Percentiles rank a stretch among this genome's conserved stretches.
These are phyloP conservation scores for Saccharomyces hybrid DNA, from an alignment of 1,139 yeast genomes.

Conservation along the genomic window DNA sequence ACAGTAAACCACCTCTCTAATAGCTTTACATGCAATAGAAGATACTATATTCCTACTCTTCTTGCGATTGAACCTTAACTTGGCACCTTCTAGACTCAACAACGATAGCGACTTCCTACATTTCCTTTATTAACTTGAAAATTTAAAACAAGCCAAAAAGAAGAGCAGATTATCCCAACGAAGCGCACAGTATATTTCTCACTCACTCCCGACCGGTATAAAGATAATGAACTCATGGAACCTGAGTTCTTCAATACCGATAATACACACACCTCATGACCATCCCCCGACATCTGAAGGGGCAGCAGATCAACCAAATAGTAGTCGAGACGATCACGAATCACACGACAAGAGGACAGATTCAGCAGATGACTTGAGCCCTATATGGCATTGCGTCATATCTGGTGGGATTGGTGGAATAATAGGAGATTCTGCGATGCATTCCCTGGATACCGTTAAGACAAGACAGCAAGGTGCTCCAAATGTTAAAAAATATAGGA, in stretches of 20 bases:
- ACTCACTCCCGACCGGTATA: background rate
- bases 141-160: background rate
- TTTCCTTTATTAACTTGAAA: background rate
- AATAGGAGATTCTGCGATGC: conserved; percentile 90
- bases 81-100: background rate
- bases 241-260: conserved; percentile 27
- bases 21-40: background rate
- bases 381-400: conserved; percentile 57
- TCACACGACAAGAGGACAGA: background rate
- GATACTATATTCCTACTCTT: background rate
- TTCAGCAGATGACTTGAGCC: conserved; percentile 19
- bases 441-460: conserved; percentile 91
- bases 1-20: background rate
- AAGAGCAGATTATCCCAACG: background rate
- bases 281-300: conserved; percentile 7
- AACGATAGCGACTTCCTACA: background rate
- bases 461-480: conserved; percentile 95
- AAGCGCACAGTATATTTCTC: background rate
- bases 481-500: conserved; percentile 54
- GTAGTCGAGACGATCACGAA: conserved; percentile 6
- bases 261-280: conserved; percentile 22
- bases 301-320: conserved; percentile 4
- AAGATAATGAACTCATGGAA: conserved; percentile 17
- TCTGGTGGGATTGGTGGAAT: conserved; percentile 97
- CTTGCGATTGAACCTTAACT: background rate